Evolutionary conservation across 2,329 filamentous ascomycete genomes (phyloP).

Genomic region (Aspergillus fijiensis): DNA sequence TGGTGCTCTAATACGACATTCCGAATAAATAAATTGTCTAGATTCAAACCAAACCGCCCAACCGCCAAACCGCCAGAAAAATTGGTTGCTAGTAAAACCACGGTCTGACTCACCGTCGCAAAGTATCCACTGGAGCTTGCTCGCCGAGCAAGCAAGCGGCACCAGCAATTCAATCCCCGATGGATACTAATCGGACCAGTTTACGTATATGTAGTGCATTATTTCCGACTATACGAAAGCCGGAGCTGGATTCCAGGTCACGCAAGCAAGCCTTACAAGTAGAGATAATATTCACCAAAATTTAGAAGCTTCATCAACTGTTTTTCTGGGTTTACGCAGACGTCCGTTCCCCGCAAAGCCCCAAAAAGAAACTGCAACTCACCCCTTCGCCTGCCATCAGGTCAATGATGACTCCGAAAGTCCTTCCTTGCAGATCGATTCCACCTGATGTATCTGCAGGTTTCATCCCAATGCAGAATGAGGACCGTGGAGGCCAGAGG

Average conservation of each 20-base stretch:
- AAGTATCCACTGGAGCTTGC: not conserved
- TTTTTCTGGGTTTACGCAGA: not conserved
- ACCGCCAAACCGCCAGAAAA: not conserved
- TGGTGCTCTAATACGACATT: not conserved
- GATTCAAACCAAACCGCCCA: not conserved
- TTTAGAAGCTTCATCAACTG: not conserved
- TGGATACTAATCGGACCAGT: not conserved
- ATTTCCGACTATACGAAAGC: not conserved
- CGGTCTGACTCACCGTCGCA: not conserved
- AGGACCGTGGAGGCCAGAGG: constrained; percentile 17
- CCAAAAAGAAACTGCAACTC: too few relatives aligned
- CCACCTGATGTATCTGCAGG: not conserved
- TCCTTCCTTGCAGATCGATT: not conserved
- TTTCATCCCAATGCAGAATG: not conserved
- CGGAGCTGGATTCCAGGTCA: not conserved
- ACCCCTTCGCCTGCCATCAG: too few relatives aligned
- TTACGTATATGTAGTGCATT: not conserved
- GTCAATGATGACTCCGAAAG: not conserved
- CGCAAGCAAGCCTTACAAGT: not conserved
- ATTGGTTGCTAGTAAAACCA: not conserved
- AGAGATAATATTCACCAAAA: not conserved
- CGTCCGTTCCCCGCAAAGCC: too few relatives aligned
- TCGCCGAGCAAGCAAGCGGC: not conserved
- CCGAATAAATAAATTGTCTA: not conserved
- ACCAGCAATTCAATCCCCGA: not conserved